Base-by-base conservation (phyloP, 306 rosid genomes). In the Gillenia trifoliata region DNA sequence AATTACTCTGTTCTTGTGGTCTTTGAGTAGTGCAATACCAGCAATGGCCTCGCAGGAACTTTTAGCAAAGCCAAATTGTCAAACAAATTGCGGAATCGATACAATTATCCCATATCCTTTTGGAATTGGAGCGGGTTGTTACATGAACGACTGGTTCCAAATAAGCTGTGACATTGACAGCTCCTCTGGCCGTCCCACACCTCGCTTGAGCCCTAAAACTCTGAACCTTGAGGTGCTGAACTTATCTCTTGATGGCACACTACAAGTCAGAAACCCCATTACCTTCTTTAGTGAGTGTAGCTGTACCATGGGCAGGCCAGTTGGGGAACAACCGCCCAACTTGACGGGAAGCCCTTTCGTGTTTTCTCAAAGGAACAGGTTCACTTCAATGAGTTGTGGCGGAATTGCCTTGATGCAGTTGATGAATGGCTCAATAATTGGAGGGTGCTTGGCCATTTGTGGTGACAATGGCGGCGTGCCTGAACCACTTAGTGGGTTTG, bases 101-200 rank as follows among this genome's bases (percentile, higher is more conserved):
- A 2, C 79, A 20, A 0, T 2, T 0, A 79, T 89, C 57, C 71
- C 86, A 8, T 79, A 45, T 40, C 91, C 93, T 1, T 89, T 86
- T 9, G 91, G 89, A 29, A 81, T 86, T 50, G 72, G 72, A 0
- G 41, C 30, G 1, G 22, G 25, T 2, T 8, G 55, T 9, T 86
- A 87, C 78, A 62, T 61, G 2, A 41, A 71, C 49, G 26, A 69
- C 5, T 84, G 83, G 89, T 86, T 82, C 9, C 65, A 78, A 72
- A 69, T 89, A 4, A 63, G 59, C 0, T 86, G 90, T 74, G 65
- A 40, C 40, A 40, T 52, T 3, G 0, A 17, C 64, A 28, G n/a
- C 10, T 56, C 52, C 33, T 15, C n/a, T n/a, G n/a, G n/a, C n/a
- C n/a, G n/a, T n/a, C 22, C 55, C 11, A 56, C 4, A 43, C 64